Base-by-base conservation (phyloP, 495 filamentous ascomycete species). In the Tirmania nivea region DNA sequence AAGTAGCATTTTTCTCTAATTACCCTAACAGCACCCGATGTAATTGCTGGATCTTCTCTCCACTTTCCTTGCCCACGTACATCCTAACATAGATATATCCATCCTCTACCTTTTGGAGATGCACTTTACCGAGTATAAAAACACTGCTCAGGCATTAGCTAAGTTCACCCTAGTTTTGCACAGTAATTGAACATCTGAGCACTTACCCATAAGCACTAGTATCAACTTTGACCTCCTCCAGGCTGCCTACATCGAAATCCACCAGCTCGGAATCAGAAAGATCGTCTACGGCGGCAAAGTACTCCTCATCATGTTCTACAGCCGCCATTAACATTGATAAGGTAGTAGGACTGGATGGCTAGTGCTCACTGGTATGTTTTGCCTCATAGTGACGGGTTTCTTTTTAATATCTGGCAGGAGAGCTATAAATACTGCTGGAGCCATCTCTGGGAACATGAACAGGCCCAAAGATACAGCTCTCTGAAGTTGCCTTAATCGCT, bases 101-200 rank as follows among this genome's bases (percentile, higher is more conserved):
- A 16, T 62, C 58, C 10, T 66, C 54, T 16, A 53, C 54, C 20
- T 65, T 66, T 6, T 71, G 73, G 25, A 78, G 63, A 19, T 68
- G 69, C 47, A 78, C 60, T 57, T 76, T 77, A 57, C 74, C 74
- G 55, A 79, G 74, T 14, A 79, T 58, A 59, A 76, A 73, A 10
- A 74, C 57, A 1, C 76, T 75, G 58, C 25, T 31, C 25, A 0
- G 7, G 25, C 1, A 31, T 7, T 31, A 31, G 2, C 25, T 31
- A 5, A 25, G 25, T 25, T 25, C 2, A 25, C 25, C 25, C 25
- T 78, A 78, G 1, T 60, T n/a, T n/a, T 45, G 17, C 17, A 45
- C 3, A 45, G 39, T 8, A 3, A 14, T 45, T 45, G 3, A 8
- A 14, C 39, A 45, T 14, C 8, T 1, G 12, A 14, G 5, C 45